Evolutionary conservation across 768 basidiomycete species (phyloP).

Genomic region (Russula vinacea): DNA sequence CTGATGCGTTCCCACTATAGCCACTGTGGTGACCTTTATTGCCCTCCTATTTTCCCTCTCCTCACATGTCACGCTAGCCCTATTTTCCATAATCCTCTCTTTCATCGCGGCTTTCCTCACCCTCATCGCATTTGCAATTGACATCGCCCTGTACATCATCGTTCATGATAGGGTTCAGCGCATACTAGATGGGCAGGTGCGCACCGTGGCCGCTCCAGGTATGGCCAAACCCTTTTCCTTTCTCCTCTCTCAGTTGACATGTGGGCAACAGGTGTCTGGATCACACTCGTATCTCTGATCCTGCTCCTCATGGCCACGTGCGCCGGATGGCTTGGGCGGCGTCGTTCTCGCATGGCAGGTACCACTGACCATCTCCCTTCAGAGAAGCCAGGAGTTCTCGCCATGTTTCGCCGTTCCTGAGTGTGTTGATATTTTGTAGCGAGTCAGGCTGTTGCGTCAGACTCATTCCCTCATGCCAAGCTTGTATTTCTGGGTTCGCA

Average conservation of each 20-base stretch:
- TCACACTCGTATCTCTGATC: constrained; percentile 23
- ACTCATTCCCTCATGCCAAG: background rate
- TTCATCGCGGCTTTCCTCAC: constrained; percentile 69
- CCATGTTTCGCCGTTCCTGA: constrained; percentile 3
- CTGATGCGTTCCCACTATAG: constrained; percentile 33
- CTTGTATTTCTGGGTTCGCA: background rate
- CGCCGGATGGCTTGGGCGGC: constrained; percentile 22
- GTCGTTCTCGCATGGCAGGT: constrained; percentile 25
- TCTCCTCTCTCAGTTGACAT: background rate
- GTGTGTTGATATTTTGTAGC: background rate
- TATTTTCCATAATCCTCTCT: constrained; percentile 48
- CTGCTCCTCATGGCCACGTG: constrained; percentile 24
- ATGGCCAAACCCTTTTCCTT: constrained; percentile 21
- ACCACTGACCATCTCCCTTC: constrained; percentile 11
- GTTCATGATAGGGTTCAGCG: constrained; percentile 56
- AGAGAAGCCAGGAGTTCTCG: constrained; percentile 18
- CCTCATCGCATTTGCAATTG: constrained; percentile 70
- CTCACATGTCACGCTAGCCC: constrained; percentile 46
- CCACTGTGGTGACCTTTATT: constrained; percentile 55
- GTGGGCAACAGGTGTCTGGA: constrained; percentile 23
- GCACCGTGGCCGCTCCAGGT: constrained; percentile 65
- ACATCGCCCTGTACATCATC: constrained; percentile 67
- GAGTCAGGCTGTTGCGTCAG: background rate
- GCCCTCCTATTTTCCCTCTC: constrained; percentile 64
- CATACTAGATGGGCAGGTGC: constrained; percentile 43